These are phyloP conservation scores for Ogataea pini DNA, from an alignment of 805 yeast species.

Conservation along the genomic window DNA sequence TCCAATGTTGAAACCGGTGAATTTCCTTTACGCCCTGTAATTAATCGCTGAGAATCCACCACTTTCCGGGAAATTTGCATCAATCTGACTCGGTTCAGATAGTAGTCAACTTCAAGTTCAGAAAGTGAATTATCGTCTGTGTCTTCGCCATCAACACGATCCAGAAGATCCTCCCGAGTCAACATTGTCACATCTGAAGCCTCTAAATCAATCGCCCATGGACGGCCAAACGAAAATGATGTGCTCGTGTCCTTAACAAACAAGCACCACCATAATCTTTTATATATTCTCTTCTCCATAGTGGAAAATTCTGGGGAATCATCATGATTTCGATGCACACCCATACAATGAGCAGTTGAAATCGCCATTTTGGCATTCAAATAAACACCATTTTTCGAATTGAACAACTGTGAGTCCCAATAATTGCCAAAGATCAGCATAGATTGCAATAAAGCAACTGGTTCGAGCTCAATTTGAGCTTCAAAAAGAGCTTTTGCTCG, in stretches of 20 bases:
- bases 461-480: conserved; percentile 65
- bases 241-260: conserved; percentile 66
- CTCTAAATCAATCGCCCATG: conserved; percentile 63
- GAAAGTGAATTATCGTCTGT: conserved; percentile 1
- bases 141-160: conserved; percentile 50
- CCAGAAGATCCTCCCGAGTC: conserved; percentile 61
- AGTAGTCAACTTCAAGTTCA: conserved; percentile 43
- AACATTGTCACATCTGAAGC: conserved; percentile 84
- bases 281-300: conserved; percentile 46
- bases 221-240: conserved; percentile 72
- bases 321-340: conserved; percentile 57
- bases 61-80: conserved; percentile 68
- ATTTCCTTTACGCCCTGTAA: not conserved
- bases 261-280: conserved; percentile 77
- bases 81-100: conserved; percentile 30
- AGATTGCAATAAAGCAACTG: conserved; percentile 61
- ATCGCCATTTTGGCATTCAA: conserved; percentile 68
- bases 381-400: conserved; percentile 63
- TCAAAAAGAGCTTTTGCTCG: conserved; percentile 78
- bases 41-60: conserved; percentile 14
- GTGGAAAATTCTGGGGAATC: conserved; percentile 11
- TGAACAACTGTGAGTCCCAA: conserved; percentile 75
- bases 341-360: conserved; percentile 72
- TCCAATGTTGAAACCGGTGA: conserved; percentile 30
- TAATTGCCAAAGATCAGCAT: conserved; percentile 62